These are phyloP conservation scores for Cucurbita pepo DNA, from an alignment of 306 rosid genomes.

Conservation along the genomic window DNA sequence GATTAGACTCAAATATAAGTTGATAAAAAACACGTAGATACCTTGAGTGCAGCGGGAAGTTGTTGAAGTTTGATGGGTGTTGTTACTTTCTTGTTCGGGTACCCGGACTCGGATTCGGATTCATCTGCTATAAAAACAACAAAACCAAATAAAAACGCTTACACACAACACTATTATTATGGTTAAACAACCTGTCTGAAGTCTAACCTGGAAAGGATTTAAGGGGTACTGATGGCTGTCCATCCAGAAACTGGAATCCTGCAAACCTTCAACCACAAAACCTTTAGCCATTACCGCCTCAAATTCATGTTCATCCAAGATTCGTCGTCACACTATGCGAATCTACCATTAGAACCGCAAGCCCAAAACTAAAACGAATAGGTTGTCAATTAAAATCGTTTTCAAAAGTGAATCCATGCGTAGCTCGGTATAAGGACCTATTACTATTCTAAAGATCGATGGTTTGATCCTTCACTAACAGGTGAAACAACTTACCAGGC, in stretches of 20 bases:
- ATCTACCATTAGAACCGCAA: background rate
- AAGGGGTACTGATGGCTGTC: slow-evolving; percentile 22
- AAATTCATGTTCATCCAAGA: background rate
- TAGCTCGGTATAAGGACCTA: no score
- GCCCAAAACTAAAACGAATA: background rate
- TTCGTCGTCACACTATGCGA: background rate
- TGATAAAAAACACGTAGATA: background rate
- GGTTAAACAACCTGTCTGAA: background rate
- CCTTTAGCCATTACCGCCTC: background rate
- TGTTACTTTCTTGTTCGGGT: background rate
- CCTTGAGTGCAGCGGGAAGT: background rate
- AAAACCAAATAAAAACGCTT: background rate
- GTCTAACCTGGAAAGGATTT: slow-evolving; percentile 43
- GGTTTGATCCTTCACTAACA: background rate
- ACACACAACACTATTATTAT: background rate
- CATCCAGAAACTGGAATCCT: slow-evolving; percentile 66
- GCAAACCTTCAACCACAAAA: slow-evolving; percentile 41
- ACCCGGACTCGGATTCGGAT: background rate
- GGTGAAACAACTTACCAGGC: slow-evolving; percentile 56
- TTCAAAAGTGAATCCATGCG: background rate
- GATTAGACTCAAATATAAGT: background rate
- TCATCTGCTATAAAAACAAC: background rate
- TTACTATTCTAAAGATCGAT: background rate
- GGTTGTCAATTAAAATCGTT: background rate
- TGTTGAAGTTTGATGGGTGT: background rate